phyloP scores from a whole-genome alignment of 192 early-diverging fungal species.

The Funneliformis mosseae region DNA sequence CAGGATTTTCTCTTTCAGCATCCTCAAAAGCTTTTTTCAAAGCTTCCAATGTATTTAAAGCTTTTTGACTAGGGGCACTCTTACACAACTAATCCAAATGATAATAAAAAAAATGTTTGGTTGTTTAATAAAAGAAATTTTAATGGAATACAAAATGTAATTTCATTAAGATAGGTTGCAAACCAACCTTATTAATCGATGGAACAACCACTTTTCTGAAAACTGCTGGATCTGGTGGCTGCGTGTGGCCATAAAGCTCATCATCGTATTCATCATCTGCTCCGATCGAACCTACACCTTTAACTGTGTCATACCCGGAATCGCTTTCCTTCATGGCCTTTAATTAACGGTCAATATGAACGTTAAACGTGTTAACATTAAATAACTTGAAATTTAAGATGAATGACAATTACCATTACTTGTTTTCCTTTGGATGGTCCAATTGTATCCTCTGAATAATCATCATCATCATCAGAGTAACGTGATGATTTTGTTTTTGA shows the following conservation, averaged over 20 bases:
- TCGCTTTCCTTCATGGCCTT: slow-evolving; percentile 34
- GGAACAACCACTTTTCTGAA: slow-evolving; percentile 41
- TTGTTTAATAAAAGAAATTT: no score
- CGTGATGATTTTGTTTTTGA: slow-evolving; percentile 38
- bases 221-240: slow-evolving; percentile 35
- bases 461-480: slow-evolving; percentile 32
- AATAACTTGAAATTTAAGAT: neutral
- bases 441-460: slow-evolving; percentile 15
- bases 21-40: slow-evolving; percentile 44
- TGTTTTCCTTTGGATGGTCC: slow-evolving; percentile 34
- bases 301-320: slow-evolving; percentile 47
- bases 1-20: slow-evolving; percentile 48
- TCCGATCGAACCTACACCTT: slow-evolving; percentile 26
- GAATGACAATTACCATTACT: slow-evolving; percentile 15
- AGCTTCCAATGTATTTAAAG: slow-evolving; percentile 45
- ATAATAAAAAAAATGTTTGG: neutral
- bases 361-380: slow-evolving; percentile 5
- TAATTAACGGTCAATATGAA: neutral
- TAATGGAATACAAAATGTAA: neutral
- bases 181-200: slow-evolving; percentile 22
- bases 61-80: slow-evolving; percentile 36
- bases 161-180: neutral
- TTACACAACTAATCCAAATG: slow-evolving; percentile 38
- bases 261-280: slow-evolving; percentile 33
- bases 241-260: slow-evolving; percentile 24